These are phyloP conservation scores for Citeromyces hawaiiensis DNA, from an alignment of 1,139 yeast species.

Conservation along the genomic window DNA sequence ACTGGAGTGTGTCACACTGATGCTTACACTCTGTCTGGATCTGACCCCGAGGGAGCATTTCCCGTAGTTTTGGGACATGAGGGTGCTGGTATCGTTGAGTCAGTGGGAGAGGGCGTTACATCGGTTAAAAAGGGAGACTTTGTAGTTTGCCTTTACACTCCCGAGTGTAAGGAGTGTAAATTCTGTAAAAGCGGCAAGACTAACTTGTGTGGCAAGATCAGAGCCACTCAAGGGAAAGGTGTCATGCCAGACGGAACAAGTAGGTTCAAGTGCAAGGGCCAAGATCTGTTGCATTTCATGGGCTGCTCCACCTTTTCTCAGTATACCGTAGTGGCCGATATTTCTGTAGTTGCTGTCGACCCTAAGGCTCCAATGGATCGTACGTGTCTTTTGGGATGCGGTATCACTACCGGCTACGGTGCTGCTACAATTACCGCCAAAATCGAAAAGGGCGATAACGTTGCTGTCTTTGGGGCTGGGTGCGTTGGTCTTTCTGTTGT, in stretches of 20 bases:
- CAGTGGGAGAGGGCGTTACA: constrained; percentile 87
- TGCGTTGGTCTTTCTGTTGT: constrained; percentile 93
- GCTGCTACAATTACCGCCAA: constrained; percentile 93
- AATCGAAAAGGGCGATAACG: constrained; percentile 83
- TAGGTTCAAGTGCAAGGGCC: constrained; percentile 76
- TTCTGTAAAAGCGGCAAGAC: constrained; percentile 94
- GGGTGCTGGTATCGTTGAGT: constrained; percentile 93
- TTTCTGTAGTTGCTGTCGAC: constrained; percentile 90
- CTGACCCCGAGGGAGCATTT: constrained; percentile 94
- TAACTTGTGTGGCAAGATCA: constrained; percentile 80
- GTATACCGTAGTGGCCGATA: constrained; percentile 95
- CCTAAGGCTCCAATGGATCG: constrained; percentile 73
- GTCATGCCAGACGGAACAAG: constrained; percentile 94
- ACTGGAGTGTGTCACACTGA: constrained; percentile 99
- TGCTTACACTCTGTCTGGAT: constrained; percentile 89
- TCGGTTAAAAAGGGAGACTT: constrained; percentile 81
- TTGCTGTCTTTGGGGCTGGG: constrained; percentile 96
- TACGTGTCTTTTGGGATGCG: constrained; percentile 92
- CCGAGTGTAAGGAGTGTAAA: constrained; percentile 92
- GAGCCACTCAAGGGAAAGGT: constrained; percentile 88
- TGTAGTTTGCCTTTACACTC: constrained; percentile 87
- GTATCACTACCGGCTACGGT: constrained; percentile 97
- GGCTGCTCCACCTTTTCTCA: constrained; percentile 95
- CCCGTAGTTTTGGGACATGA: constrained; percentile 91
- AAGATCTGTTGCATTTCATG: constrained; percentile 83